Evolutionary conservation across 83 land plant species (phyloP).

Genomic region (Picea mariana): DNA sequence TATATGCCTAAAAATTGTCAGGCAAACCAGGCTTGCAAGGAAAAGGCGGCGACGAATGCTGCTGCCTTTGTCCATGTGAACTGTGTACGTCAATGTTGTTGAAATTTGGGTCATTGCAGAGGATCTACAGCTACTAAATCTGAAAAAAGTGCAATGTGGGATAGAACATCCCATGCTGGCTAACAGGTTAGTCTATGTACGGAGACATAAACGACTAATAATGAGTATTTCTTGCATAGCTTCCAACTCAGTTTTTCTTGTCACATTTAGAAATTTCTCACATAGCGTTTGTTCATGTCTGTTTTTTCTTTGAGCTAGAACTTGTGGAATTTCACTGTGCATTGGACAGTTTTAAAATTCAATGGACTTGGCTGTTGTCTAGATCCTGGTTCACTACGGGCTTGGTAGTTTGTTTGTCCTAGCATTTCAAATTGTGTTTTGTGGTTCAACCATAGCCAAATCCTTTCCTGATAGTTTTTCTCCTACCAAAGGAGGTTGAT

Average conservation of each 20-base stretch:
- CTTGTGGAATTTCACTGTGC: constrained; percentile 1
- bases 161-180: constrained; percentile 8
- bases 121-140: neutral
- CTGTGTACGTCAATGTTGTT: neutral
- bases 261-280: neutral
- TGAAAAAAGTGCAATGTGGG: neutral
- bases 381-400: constrained; percentile 7
- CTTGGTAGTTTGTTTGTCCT: neutral
- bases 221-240: neutral
- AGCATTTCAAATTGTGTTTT: neutral
- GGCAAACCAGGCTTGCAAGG: constrained; percentile 31
- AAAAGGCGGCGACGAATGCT: constrained; percentile 48
- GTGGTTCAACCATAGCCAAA: neutral
- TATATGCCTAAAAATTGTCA: constrained; percentile 29
- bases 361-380: neutral
- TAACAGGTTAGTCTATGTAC: constrained; percentile 10
- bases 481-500: neutral
- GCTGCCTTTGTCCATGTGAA: constrained; percentile 48
- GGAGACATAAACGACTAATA: constrained; percentile 6
- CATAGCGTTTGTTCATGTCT: neutral
- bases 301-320: neutral
- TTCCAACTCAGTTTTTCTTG: neutral
- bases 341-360: neutral
- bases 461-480: neutral
- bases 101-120: neutral